Conservation (phyloP, 2,329 filamentous ascomycete species). For the Neurospora sp. region DNA sequence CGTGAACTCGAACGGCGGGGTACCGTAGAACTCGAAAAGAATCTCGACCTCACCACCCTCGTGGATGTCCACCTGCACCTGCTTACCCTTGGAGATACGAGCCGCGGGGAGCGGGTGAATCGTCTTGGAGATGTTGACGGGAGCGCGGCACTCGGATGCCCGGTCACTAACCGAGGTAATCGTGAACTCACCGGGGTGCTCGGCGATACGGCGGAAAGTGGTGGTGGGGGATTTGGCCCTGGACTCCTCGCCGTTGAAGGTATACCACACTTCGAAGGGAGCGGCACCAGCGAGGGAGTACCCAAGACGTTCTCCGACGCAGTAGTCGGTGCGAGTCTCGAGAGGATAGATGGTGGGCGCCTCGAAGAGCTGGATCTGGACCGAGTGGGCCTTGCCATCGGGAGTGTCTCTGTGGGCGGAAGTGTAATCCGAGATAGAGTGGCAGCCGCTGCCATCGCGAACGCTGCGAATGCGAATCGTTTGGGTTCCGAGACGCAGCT, state of each 20-base stretch:
- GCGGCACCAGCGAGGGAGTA: slow-evolving; percentile 85
- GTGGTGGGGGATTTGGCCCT: slow-evolving; percentile 72
- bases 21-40: slow-evolving; percentile 88
- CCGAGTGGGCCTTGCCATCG: slow-evolving; percentile 50
- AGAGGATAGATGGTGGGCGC: slow-evolving; percentile 83
- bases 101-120: slow-evolving; percentile 93
- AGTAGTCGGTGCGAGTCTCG: slow-evolving; percentile 79
- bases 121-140: slow-evolving; percentile 65
- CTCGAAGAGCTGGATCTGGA: slow-evolving; percentile 87
- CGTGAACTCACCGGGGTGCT: slow-evolving; percentile 78
- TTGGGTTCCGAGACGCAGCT: slow-evolving; percentile 81
- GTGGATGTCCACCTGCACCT: slow-evolving; percentile 82
- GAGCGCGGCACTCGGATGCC: slow-evolving; percentile 76
- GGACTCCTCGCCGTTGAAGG: slow-evolving; percentile 67
- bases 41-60: slow-evolving; percentile 93
- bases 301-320: slow-evolving; percentile 86
- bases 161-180: slow-evolving; percentile 83
- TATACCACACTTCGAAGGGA: slow-evolving; percentile 89
- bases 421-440: slow-evolving; percentile 57
- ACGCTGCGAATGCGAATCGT: slow-evolving; percentile 83
- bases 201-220: slow-evolving; percentile 85
- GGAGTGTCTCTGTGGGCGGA: background rate
- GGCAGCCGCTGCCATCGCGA: slow-evolving; percentile 77
- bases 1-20: slow-evolving; percentile 94
- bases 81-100: slow-evolving; percentile 73